Base-by-base conservation (phyloP, 2,329 filamentous ascomycete species). In the Rhynchosporium secalis region DNA sequence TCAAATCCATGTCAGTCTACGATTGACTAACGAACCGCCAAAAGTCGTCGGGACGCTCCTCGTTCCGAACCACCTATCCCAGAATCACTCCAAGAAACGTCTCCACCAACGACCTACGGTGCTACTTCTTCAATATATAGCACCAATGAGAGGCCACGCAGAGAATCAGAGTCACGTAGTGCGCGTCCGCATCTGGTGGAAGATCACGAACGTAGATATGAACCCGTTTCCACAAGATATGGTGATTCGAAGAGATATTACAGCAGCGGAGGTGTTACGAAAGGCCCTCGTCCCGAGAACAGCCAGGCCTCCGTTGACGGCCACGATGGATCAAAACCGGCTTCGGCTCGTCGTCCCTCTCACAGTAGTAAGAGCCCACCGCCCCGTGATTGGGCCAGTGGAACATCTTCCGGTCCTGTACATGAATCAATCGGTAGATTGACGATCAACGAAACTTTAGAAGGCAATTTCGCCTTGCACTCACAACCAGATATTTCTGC, bases 11-110 rank as follows among this genome's bases (percentile, higher is more conserved):
- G 4, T 12, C 8, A 13, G 15, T n/a, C n/a, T 40, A 9, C 1
- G 33, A 20, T 20, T 33, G 47, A 10, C 33, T 41, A 20, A 38
- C 51, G 38, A 8, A 9, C 12, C 26, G 10, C 36, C 5, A 31
- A 41, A 12, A 58, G 46, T 26, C 47, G 31, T 41, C 56, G 46
- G 38, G 56, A 51, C 8, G 36, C 26, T 13, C 36, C 56, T n/a
- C 45, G 56, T 51, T 58, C 56, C 13, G 46, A 58, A 26, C 47
- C 56, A 9, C n/a, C 10, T 10, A 58, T 33, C 8, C 46, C 12
- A n/a, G 33, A 49, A n/a, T 7, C 46, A 7, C 26, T 15, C 4
- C n/a, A 26, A 29, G 15, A 33, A 6, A 28, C 47, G 12, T 58
- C 46, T 29, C 43, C 33, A 10, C 15, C 51, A 41, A 28, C 51